Base-by-base conservation (phyloP, 169 alveolate species). In the Cryptosporidium tyzzeri region DNA sequence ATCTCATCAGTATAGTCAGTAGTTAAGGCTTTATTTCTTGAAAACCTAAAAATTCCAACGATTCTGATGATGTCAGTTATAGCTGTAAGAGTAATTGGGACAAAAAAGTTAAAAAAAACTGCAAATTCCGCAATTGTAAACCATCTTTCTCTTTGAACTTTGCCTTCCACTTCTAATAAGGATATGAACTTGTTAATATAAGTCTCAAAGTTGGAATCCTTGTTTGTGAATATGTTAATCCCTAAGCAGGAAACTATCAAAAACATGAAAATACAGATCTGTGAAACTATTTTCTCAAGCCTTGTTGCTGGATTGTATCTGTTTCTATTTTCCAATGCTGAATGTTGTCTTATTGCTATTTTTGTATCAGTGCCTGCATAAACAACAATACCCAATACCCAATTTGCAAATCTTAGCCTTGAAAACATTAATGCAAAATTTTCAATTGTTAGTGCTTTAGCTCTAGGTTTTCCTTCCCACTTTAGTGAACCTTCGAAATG, bases 401-500 rank as follows among this genome's bases (percentile, higher is more conserved):
- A 80, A 44, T 37, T 80, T 12, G 89, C 89, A 80, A 80, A 80
- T 45, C 80, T 80, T 9, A 80, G 26, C 9, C 74, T 80, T 45
- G 89, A 80, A 62, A 80, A 80, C 89, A 80, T 80, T 21, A 41
- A 80, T 41, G 74, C 89, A 80, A 80, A 80, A 65, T 80, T 59
- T 18, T 80, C 89, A 3, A 61, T 62, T 3, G 74, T 62, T 23
- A 80, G 35, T 41, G 89, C 23, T 18, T 41, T 62, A 26, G 89
- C 89, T 65, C 89, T 80, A 5, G 89, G 89, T 9, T 80, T 80
- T 3, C 89, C 89, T 23, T 80, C 89, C 89, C 89, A 80, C 23
- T 80, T 80, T 61, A 80, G 26, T 18, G 89, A 80, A 10, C 89
- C 89, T 37, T 80, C 89, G 41, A 80, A 80, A 23, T 61, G 73